Evolutionary conservation across 176 grass and related monocot species (phyloP), one percentile per base, ranked within the genome.

Genomic region (Phoenix roebelenii): DNA sequence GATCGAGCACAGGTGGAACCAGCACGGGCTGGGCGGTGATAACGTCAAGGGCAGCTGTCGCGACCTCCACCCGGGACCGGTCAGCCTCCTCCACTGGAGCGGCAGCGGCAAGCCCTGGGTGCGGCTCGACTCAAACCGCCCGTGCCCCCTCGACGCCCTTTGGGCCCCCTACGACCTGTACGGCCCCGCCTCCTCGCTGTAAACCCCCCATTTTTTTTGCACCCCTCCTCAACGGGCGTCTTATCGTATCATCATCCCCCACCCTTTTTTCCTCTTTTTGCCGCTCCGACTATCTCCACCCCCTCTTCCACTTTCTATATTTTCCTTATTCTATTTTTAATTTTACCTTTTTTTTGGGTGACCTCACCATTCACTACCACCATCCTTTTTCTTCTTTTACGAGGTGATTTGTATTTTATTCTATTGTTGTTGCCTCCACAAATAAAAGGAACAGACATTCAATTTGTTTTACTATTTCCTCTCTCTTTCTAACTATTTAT

Each of bases 1-100:
- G 51, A 95, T 95, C 77, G 85, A 95, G 51, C 90, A 95, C 79
- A 68, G 90, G 58, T 95, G 90, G 90, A 95, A 95, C 85, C 90
- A 95, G 77, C 90, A 95, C 69, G 90, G 90, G 22, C 77, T 89
- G 16, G 90, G 90, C 22, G 90, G 90, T 10, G 90, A 95, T 79
- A 95, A 86, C 70, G 80, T 95, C 50, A 69, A 57, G 12, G 90
- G 90, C 63, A 89, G 82, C 80, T 95, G 90, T 72, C 82, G 90
- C 55, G 90, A 95, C 74, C 73, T 95, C 28, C 90, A 95, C 62
- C 73, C 90, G 20, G 90, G 90, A 1, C 82, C 90, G 25, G 90
- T 95, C 22, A 95, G 90, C 80, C 76, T 95, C 49, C 80, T 95
- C 68, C 90, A 95, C 83, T 95, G 90, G 90, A 89, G 85, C 48